Evolutionary conservation across 1,284 basidiomycete species (phyloP).

Genomic region (Ceratobasidium sp.): DNA sequence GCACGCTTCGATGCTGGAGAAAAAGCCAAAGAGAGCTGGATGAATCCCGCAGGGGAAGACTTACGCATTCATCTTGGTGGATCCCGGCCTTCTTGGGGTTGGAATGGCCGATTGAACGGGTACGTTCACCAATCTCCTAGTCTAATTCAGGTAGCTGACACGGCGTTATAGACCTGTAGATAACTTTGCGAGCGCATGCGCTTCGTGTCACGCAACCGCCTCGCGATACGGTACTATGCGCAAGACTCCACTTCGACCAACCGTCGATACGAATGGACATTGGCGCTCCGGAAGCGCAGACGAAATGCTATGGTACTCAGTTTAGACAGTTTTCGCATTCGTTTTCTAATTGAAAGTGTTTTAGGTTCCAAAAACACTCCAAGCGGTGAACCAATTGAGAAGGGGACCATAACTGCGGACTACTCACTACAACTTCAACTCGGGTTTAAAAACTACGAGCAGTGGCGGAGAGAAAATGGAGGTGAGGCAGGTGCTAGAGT

Average conservation of each 20-base stretch:
- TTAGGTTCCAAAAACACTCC: conserved; percentile 42
- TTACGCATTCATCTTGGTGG: conserved; percentile 16
- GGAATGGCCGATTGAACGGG: conserved; percentile 44
- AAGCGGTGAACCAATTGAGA: conserved; percentile 27
- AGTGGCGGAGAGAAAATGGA: background rate
- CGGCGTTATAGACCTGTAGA: conserved; percentile 6
- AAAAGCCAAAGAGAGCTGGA: conserved; percentile 42
- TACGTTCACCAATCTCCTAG: too few species aligned
- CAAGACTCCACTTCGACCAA: background rate
- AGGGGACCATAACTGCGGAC: conserved; percentile 33
- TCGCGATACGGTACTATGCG: conserved; percentile 18
- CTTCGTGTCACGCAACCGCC: conserved; percentile 21
- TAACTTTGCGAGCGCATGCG: conserved; percentile 16
- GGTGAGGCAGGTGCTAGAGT: background rate
- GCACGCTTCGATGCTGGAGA: conserved; percentile 23
- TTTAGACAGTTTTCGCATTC: background rate
- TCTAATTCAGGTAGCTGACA: too few species aligned
- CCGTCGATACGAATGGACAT: conserved; percentile 21
- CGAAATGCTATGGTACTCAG: conserved; percentile 13
- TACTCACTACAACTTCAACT: conserved; percentile 44
- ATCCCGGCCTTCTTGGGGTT: conserved; percentile 45
- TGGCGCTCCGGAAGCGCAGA: conserved; percentile 24
- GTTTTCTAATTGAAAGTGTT: background rate
- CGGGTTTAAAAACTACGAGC: conserved; percentile 33
- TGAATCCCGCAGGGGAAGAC: conserved; percentile 41